Base-by-base conservation (phyloP, 2,329 filamentous ascomycete species). In the Aspergillus carbonarius region DNA sequence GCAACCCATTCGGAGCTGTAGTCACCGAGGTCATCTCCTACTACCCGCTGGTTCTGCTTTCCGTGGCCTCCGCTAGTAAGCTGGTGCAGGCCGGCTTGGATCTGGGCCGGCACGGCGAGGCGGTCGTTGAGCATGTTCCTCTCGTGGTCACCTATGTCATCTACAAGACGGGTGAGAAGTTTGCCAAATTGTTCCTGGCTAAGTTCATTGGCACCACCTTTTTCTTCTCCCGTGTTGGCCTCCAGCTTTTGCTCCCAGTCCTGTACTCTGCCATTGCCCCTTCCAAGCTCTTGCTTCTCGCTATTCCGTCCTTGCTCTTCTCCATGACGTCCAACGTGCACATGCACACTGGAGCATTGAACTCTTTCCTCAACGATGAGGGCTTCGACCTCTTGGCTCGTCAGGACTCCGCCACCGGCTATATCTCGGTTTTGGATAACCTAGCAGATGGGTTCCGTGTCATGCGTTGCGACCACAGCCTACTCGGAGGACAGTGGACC, bases 401-500 rank as follows among this genome's bases (percentile, higher is more conserved):
- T 10, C 83, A 85, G 64, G 95, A 98, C 74, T 96, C 92, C 0
- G 76, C 89, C 50, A 98, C 95, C 0, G 95, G 95, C 6, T 98
- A 99, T 70, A 82, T 99, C 44, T 96, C 93, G 0, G 91, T 99
- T 1, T 73, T 97, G 25, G 91, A 99, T 65, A 95, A 87, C 71
- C 71, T 82, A 7, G 76, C 87, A 5, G 81, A 85, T 39, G 84
- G 87, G 1, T 97, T 91, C 75, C 85, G 92, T 1, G 86, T 93
- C 15, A 85, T 99, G 82, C 86, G 95, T 60, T 97, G 92, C 73
- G 95, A 98, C 69, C 95, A 99, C 74, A 96, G 92, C 69, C 82
- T 99, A 32, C 83, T 99, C 1, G 95, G 95, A 40, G 95, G 95
- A 35, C 90, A 97, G 75, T 99, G 93, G 93, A 83, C 88, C 12